A percentile compares a stretch with the other conserved stretches of the same genome.
Evolutionary conservation across 352 stramenopile species (phyloP).

Genomic region (Labyrinthula sp.): DNA sequence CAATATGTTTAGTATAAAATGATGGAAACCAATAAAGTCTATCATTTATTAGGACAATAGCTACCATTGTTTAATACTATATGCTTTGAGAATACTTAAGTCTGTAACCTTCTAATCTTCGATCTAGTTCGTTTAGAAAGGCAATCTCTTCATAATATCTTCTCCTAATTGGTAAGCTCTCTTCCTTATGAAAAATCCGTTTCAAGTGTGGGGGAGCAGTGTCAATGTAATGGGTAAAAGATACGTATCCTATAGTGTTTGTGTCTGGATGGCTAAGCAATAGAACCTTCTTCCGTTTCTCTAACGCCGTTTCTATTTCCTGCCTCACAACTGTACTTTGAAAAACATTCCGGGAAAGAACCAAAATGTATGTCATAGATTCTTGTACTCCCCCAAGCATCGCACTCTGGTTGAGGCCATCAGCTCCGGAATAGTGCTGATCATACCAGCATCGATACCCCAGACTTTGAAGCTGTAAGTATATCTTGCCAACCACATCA

Average conservation of each 20-base stretch:
- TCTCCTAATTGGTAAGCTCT: too few relatives aligned
- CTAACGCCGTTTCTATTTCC: slow-evolving; percentile 17
- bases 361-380: slow-evolving; percentile 6
- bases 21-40: too few relatives aligned
- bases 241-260: neutral
- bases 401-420: slow-evolving; percentile 9
- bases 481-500: slow-evolving; percentile 7
- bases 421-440: too few relatives aligned
- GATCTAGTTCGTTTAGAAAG: too few relatives aligned
- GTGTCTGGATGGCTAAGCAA: slow-evolving; percentile 14
- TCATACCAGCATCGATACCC: slow-evolving; percentile 16
- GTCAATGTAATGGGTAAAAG: slow-evolving; percentile 14
- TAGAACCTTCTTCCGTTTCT: slow-evolving; percentile 3
- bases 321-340: slow-evolving; percentile 6
- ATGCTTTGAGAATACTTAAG: too few relatives aligned
- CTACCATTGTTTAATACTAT: too few relatives aligned
- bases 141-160: too few relatives aligned
- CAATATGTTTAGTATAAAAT: too few relatives aligned
- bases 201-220: too few relatives aligned
- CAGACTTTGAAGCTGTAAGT: slow-evolving; percentile 1
- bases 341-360: slow-evolving; percentile 23
- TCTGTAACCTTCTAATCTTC: too few relatives aligned
- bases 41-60: too few relatives aligned
- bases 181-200: too few relatives aligned
- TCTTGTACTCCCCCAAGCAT: slow-evolving; percentile 11